Base-by-base conservation (phyloP, 164 flowering plant species). In the Vitis rotundifolia region DNA sequence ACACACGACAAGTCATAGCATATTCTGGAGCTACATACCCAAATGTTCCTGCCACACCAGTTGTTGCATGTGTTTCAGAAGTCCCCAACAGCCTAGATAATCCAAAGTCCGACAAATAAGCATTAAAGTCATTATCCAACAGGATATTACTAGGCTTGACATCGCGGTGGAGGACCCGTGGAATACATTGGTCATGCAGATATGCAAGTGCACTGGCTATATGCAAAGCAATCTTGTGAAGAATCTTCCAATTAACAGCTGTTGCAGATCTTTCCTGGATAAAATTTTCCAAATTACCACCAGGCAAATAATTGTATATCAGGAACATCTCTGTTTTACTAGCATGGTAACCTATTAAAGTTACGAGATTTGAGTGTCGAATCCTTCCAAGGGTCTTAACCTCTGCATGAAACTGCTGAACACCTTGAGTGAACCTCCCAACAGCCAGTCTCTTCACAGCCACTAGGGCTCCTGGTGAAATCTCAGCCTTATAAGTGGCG, bases 21-120 rank as follows among this genome's bases (percentile, higher is more conserved):
- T 88, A 88, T 64, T 87, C 92, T 1, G 92, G 92, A 0, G 89
- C 89, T 7, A 88, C 83, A 68, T 88, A 88, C 0, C 90, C 90
- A 65, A 81, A 86, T 9, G 92, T 88, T 48, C 92, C 92, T 1
- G 85, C 88, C 1, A 88, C 92, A 15, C 82, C 85, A 1, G 92
- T 85, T 3, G 88, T 85, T 3, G 84, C 91, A 68, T 86, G 89
- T 5, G 91, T 79, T 61, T 83, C 86, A 1, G 88, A 76, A 44
- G 80, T 71, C 11, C 84, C 86, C 69, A 89, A 63, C 9, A 86
- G 78, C 71, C 87, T 78, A 8, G 93, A 75, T 31, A 89, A 63
- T 3, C 93, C 93, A 69, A 89, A 89, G 64, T 89, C 93, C 2
- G 91, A 89, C 28, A 89, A 67, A 63, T 82, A 87, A 5, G 93